These are phyloP conservation scores for Acanthamoeba pearcei DNA, from an alignment of 208 protist genomes.

Conservation along the genomic window DNA sequence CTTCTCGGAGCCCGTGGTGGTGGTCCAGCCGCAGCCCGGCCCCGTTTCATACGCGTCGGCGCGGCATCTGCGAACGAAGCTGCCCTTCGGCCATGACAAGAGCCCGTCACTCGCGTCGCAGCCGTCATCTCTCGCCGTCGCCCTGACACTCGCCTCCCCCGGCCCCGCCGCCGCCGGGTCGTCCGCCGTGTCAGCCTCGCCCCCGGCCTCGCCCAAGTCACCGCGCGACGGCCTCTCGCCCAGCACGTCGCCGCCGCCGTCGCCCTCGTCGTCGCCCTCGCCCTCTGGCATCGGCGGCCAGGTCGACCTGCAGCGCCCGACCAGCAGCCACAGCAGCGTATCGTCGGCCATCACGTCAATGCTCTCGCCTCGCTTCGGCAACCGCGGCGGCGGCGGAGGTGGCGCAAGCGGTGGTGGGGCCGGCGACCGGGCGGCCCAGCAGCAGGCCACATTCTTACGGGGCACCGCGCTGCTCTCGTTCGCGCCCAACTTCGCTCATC, in stretches of 20 bases:
- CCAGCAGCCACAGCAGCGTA: slow-evolving; percentile 14
- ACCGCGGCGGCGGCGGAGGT: not conserved
- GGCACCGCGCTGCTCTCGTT: slow-evolving; percentile 17
- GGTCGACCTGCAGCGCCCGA: not conserved
- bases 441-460: not conserved
- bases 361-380: slow-evolving; percentile 40
- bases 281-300: not conserved
- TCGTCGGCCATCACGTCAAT: slow-evolving; percentile 44
- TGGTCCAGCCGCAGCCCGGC: not conserved
- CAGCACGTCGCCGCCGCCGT: not conserved
- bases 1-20: slow-evolving; percentile 24
- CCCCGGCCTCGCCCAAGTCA: not conserved
- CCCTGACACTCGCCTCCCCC: not conserved
- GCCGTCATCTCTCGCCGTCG: not conserved
- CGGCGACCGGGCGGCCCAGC: not conserved
- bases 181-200: not conserved
- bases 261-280: not conserved
- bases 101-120: not conserved
- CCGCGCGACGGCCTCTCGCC: not conserved
- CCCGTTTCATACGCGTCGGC: not conserved
- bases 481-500: slow-evolving; percentile 15
- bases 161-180: not conserved
- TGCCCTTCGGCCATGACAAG: not conserved
- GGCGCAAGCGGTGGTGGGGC: not conserved
- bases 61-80: slow-evolving; percentile 14